Conservation (phyloP, 2,329 filamentous ascomycete species). For the Fusarium lateritium region DNA sequence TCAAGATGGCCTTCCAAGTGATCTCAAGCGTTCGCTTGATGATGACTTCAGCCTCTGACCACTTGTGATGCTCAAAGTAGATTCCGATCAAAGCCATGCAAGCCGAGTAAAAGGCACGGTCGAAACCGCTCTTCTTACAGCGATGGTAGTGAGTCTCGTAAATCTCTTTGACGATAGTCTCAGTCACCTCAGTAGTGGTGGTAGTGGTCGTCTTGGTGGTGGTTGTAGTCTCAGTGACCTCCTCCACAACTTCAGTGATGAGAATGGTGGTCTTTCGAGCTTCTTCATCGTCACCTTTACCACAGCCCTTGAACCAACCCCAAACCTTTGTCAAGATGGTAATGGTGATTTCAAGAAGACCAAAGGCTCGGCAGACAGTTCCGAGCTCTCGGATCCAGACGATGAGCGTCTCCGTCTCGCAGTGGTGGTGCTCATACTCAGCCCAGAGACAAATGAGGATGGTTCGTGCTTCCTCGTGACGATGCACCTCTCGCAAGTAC, state of each 20-base stretch:
- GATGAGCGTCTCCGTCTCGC: constrained; percentile 53
- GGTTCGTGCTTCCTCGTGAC: constrained; percentile 55
- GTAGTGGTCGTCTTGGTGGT: constrained; percentile 54
- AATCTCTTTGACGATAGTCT: constrained; percentile 54
- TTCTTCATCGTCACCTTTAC: constrained; percentile 53
- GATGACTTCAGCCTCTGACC: constrained; percentile 54
- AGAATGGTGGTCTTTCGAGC: constrained; percentile 53
- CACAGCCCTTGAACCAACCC: constrained; percentile 56
- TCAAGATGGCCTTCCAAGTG: constrained; percentile 57
- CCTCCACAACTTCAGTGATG: constrained; percentile 58
- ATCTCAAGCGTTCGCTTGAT: constrained; percentile 56
- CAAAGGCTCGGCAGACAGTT: constrained; percentile 52
- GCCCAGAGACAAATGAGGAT: constrained; percentile 59
- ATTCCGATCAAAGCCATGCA: constrained; percentile 54
- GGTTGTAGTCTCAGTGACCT: constrained; percentile 54
- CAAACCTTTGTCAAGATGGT: constrained; percentile 57
- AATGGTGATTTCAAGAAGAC: constrained; percentile 53
- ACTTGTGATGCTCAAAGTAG: constrained; percentile 52
- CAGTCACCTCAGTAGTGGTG: constrained; percentile 49
- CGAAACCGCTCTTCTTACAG: constrained; percentile 54
- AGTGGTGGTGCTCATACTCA: constrained; percentile 56
- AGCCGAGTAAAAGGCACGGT: constrained; percentile 54
- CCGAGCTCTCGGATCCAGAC: constrained; percentile 56
- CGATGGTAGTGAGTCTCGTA: constrained; percentile 55
- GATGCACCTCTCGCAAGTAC: constrained; percentile 53